phyloP scores from a whole-genome alignment of 352 stramenopile genomes.

The Phytopythium oedochilum region DNA sequence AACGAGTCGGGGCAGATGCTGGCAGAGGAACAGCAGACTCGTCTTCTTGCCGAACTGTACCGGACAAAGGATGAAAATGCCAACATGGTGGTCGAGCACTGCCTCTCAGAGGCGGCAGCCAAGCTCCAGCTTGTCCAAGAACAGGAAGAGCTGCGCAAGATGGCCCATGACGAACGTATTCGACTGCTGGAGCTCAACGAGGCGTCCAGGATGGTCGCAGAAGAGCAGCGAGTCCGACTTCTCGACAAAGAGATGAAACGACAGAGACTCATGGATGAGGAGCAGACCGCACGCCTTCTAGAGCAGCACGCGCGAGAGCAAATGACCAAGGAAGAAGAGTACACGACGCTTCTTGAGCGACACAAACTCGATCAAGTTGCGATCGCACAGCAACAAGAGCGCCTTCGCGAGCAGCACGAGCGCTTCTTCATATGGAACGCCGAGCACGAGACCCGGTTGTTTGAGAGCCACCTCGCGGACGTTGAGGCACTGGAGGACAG shows the following conservation, averaged over 20 bases:
- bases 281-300: background rate
- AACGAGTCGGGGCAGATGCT: constrained; percentile 5
- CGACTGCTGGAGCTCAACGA: constrained; percentile 3
- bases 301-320: background rate
- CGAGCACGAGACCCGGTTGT: constrained; percentile 1
- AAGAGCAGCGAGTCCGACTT: background rate
- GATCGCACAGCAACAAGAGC: background rate
- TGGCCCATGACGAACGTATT: constrained; percentile 3
- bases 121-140: constrained; percentile 1
- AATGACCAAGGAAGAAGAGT: constrained; percentile 1
- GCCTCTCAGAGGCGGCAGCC: constrained; percentile 1
- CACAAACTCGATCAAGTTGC: background rate
- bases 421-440: constrained; percentile 6
- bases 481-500: constrained; percentile 1
- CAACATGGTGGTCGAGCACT: background rate
- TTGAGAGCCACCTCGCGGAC: background rate
- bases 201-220: background rate
- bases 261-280: background rate
- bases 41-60: background rate
- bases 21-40: background rate
- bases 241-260: constrained; percentile 1
- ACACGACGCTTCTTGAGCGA: background rate
- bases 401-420: constrained; percentile 4
- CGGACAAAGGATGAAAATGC: constrained; percentile 4
- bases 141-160: constrained; percentile 4